Conservation (phyloP, 1,284 basidiomycete genomes). For the Rhizoctonia solani region DNA sequence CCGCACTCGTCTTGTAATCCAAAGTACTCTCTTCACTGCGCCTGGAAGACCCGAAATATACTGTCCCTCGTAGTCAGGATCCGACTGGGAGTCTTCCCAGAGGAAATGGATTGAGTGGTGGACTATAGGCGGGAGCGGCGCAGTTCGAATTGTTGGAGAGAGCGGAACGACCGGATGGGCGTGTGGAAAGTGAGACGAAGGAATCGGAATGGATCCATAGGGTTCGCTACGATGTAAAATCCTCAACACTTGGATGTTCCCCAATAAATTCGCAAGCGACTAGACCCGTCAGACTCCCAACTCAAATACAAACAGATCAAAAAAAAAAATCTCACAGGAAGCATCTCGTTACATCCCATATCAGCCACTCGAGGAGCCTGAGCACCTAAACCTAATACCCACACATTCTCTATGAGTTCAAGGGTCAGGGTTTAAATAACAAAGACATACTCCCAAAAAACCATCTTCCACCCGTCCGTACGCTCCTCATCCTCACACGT, state of each 20-base stretch:
- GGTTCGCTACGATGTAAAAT: slow-evolving; percentile 24
- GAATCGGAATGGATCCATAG: slow-evolving; percentile 5
- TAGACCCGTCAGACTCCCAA: neutral
- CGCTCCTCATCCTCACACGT: slow-evolving; percentile 1
- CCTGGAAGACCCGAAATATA: neutral
- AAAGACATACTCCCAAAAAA: slow-evolving; percentile 5
- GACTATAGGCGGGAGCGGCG: neutral
- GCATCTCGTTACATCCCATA: slow-evolving; percentile 28
- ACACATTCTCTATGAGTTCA: neutral
- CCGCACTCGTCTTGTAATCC: too few relatives aligned
- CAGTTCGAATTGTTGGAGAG: neutral
- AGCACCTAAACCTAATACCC: slow-evolving; percentile 8
- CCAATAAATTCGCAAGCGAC: slow-evolving; percentile 14
- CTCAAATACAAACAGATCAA: too few relatives aligned
- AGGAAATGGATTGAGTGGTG: neutral
- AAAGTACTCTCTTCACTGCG: too few relatives aligned
- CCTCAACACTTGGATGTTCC: neutral
- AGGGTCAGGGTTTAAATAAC: neutral
- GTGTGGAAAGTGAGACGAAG: too few relatives aligned
- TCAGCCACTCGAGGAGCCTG: slow-evolving; percentile 4
- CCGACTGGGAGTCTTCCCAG: neutral
- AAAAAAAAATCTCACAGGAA: too few relatives aligned
- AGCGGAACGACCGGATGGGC: too few relatives aligned
- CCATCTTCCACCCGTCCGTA: slow-evolving; percentile 5
- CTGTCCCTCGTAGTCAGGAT: slow-evolving; percentile 15